Evolutionary conservation across 31 red algal genomes (phyloP).

Genomic region (Odonthalia washingtoniensis): DNA sequence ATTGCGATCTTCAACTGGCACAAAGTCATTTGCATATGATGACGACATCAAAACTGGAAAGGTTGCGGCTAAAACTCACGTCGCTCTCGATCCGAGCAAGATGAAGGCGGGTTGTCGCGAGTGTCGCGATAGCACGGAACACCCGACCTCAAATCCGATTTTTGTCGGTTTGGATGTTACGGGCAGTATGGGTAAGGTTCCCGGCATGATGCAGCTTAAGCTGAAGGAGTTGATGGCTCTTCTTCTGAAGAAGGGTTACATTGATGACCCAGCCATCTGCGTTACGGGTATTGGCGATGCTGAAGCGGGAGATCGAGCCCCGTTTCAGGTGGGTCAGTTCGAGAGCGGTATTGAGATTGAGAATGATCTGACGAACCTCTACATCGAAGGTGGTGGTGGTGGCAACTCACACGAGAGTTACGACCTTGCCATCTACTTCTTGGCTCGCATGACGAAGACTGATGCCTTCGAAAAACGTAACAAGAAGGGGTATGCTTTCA

Average conservation of each 20-base stretch:
- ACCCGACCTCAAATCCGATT: conserved; percentile 18
- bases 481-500: conserved; percentile 4
- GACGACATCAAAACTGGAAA: no score
- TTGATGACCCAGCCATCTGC: not conserved
- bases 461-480: conserved; percentile 19
- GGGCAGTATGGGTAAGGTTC: conserved; percentile 9
- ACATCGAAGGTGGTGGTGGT: conserved; percentile 15
- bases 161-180: conserved; percentile 3
- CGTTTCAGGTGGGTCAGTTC: conserved; percentile 11
- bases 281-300: conserved; percentile 11
- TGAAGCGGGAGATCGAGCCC: conserved; percentile 2
- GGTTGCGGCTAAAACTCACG: no score
- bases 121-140: conserved; percentile 1
- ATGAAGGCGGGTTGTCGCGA: conserved; percentile 3
- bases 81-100: no score
- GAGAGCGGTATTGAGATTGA: conserved; percentile 11
- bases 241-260: not conserved
- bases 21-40: no score
- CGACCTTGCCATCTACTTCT: not conserved
- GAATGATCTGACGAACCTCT: not conserved
- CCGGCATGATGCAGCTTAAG: not conserved
- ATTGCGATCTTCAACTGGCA: no score
- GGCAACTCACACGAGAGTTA: conserved; percentile 3
- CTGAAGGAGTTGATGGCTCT: not conserved
- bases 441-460: not conserved